Base-by-base conservation (phyloP, 2,329 filamentous ascomycete species). In the Corniculantispora saksenae region DNA sequence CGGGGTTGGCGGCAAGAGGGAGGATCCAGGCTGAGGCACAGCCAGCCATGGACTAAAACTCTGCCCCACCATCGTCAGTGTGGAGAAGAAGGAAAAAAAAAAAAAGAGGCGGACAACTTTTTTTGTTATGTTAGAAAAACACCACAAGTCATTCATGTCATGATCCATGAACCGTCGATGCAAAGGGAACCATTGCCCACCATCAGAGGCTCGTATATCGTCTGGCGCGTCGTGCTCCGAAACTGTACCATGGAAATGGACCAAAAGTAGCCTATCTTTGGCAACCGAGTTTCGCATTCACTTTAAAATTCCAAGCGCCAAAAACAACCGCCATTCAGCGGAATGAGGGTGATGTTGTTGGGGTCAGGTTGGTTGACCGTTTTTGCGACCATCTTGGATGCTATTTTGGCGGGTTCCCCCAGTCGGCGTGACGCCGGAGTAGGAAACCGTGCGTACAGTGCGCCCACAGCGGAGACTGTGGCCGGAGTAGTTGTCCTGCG, bases 251-350 rank as follows among this genome's bases (percentile, higher is more conserved):
- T 66, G 38, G 51, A 66, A 66, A 50, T 58, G 9, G 53, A 23
- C 45, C 43, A 66, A 66, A 66, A 62, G 21, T 62, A 63, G 64
- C 64, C 64, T 66, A 66, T 66, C 64, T 55, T 66, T 47, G 58
- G 58, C 58, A 54, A 62, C 23, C 38, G 12, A 35, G 6, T 48
- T 29, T 54, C 59, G 64, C 64, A 63, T 66, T 66, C 38, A 66
- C 64, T 66, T 66, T 66, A 66, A 66, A 57, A 66, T 66, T 66
- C 64, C 64, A 66, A 66, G 64, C 64, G 51, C 59, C 54, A 38
- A 62, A 62, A 66, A 57, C 54, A 56, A 54, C 53, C 59, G 53
- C 59, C 58, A 48, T 58, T 62, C 59, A 57, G 25, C 59, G 47
- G 64, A 66, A 66, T 58, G 59, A 66, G 23, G 40, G 35, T n/a